Conservation (phyloP, 768 basidiomycete genomes). For the Coprinopsis strossmayeri region DNA sequence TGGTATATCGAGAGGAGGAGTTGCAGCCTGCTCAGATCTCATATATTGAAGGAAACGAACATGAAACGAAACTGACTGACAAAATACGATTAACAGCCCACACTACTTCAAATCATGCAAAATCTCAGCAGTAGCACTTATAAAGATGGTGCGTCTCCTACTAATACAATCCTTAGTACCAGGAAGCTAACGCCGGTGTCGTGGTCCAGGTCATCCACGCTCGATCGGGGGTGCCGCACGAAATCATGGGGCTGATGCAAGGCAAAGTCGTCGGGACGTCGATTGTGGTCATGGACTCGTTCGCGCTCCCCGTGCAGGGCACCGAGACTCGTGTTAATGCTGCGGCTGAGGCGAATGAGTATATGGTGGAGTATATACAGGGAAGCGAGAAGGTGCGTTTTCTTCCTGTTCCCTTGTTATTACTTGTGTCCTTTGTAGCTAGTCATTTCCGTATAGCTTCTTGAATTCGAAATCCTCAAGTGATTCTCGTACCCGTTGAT, state of each 20-base stretch:
- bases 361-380: constrained; percentile 92
- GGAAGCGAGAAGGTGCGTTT: constrained; percentile 75
- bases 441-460: too few relatives aligned
- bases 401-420: too few relatives aligned
- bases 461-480: too few relatives aligned
- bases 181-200: neutral
- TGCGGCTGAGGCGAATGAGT: constrained; percentile 91
- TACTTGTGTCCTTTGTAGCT: too few relatives aligned
- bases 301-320: constrained; percentile 94
- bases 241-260: constrained; percentile 99
- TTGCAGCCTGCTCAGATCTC: neutral
- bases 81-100: constrained; percentile 35
- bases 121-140: constrained; percentile 90
- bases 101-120: constrained; percentile 86
- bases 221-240: constrained; percentile 93
- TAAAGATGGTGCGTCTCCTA: constrained; percentile 71
- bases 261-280: constrained; percentile 82
- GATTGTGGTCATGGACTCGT: constrained; percentile 89
- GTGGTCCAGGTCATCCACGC: constrained; percentile 86
- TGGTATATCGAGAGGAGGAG: neutral
- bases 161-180: neutral
- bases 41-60: too few relatives aligned
- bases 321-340: constrained; percentile 99
- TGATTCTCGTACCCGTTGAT: too few relatives aligned
- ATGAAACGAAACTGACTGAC: neutral